Conservation (phyloP, 306 rosid genomes). For the Inga oerstediana region DNA sequence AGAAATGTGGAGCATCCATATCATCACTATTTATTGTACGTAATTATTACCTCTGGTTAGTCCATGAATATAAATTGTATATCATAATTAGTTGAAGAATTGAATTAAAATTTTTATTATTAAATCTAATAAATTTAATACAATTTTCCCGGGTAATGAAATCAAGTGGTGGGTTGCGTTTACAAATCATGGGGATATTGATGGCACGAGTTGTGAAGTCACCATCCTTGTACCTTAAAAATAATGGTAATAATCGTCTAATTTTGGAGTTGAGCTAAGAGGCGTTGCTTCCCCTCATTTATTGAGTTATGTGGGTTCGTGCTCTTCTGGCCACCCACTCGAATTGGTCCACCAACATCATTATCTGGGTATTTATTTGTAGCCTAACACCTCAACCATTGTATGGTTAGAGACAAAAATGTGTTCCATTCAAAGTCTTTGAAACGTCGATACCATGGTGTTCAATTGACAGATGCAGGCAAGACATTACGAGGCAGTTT, state of each 20-base stretch:
- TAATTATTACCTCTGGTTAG: neutral
- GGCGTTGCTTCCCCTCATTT: neutral
- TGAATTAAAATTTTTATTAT: neutral
- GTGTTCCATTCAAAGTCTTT: neutral
- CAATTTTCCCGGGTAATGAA: no score
- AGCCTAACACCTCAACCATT: slow-evolving; percentile 20
- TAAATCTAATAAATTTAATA: neutral
- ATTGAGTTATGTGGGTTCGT: slow-evolving; percentile 24
- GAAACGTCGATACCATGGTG: slow-evolving; percentile 1
- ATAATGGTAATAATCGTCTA: slow-evolving; percentile 8
- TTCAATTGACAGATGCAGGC: neutral
- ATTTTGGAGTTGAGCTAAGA: slow-evolving; percentile 22
- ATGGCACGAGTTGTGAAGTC: slow-evolving; percentile 60
- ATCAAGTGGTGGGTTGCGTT: neutral
- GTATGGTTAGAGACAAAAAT: slow-evolving; percentile 6
- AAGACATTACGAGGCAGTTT: slow-evolving; percentile 8
- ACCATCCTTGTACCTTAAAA: slow-evolving; percentile 47
- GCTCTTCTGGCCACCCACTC: slow-evolving; percentile 43
- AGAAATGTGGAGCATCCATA: slow-evolving; percentile 1
- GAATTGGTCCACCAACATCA: slow-evolving; percentile 37
- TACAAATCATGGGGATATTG: slow-evolving; percentile 27
- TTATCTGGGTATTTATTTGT: neutral
- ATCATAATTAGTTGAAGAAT: neutral
- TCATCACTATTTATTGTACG: slow-evolving; percentile 25
- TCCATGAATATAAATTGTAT: neutral